A percentile compares a stretch with the other conserved stretches of the same genome.
Conservation (phyloP, 768 basidiomycete genomes). For the Dioszegia crocea region DNA sequence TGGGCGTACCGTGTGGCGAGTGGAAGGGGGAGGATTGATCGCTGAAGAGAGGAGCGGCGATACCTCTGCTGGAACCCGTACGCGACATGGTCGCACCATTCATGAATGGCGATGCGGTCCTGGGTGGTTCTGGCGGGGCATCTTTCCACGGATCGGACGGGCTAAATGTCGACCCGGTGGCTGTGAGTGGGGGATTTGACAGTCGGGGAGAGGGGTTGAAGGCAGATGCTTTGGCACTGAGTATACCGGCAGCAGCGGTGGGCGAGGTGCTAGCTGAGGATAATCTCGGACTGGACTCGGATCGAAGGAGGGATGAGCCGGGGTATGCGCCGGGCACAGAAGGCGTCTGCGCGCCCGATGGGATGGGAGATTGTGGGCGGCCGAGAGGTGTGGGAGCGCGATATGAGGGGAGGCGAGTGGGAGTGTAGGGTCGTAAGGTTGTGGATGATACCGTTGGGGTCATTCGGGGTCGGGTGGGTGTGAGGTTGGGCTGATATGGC, state of each 20-base stretch:
- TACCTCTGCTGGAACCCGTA: constrained; percentile 55
- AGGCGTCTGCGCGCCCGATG: constrained; percentile 37
- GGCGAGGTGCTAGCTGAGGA: constrained; percentile 57
- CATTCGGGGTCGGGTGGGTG: constrained; percentile 62
- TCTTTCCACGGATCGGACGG: constrained; percentile 88
- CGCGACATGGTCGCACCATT: constrained; percentile 35
- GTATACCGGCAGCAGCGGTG: constrained; percentile 72
- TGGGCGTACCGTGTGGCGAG: constrained; percentile 41
- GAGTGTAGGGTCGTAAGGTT: constrained; percentile 60
- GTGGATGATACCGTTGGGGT: constrained; percentile 69
- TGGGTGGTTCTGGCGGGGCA: constrained; percentile 52
- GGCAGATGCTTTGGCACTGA: constrained; percentile 85
- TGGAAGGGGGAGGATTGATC: constrained; percentile 53
- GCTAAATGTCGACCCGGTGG: constrained; percentile 63
- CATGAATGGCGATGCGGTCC: constrained; percentile 43
- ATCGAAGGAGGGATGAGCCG: constrained; percentile 43
- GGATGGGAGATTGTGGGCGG: constrained; percentile 40
- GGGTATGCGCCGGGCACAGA: too few relatives aligned
- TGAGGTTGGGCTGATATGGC: constrained; percentile 62
- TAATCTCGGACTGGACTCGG: constrained; percentile 8
- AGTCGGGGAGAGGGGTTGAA: constrained; percentile 67
- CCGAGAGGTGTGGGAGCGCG: constrained; percentile 42
- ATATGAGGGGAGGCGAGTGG: constrained; percentile 48
- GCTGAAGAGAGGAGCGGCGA: constrained; percentile 81
- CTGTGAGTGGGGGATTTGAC: constrained; percentile 64